A percentile compares a stretch with the other conserved stretches of the same genome.
phyloP scores from a whole-genome alignment of 345 rosid genomes.

The Diplotaxis tenuifolia region DNA sequence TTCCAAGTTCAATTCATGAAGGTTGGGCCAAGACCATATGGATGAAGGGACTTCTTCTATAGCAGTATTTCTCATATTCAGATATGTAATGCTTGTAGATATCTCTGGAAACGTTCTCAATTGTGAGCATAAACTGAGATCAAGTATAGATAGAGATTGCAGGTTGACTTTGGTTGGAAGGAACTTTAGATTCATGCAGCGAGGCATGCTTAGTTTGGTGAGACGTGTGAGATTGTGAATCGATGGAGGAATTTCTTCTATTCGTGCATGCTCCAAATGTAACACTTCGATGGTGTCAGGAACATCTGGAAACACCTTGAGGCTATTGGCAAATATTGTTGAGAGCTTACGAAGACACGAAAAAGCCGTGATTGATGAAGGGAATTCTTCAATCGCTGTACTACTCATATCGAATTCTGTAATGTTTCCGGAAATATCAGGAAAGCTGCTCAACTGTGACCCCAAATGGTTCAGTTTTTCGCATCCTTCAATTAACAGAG shows the following conservation, averaged over 20 bases:
- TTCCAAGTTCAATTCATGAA: not conserved
- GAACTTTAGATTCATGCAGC: not conserved
- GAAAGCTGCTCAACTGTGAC: not conserved
- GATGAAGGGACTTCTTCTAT: not conserved
- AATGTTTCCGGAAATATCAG: not conserved
- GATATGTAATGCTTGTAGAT: not conserved
- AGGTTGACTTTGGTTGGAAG: not conserved
- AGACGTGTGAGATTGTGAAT: not conserved
- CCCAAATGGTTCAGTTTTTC: not conserved
- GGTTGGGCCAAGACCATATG: not conserved
- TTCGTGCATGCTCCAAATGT: not conserved
- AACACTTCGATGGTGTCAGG: not conserved
- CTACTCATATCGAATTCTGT: not conserved
- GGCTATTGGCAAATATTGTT: not conserved
- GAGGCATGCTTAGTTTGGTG: not conserved
- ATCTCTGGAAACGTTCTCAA: not conserved
- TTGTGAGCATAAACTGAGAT: not conserved
- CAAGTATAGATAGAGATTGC: not conserved
- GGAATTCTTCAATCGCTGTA: not conserved
- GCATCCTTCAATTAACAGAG: not conserved
- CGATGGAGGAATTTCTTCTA: not conserved
- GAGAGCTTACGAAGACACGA: not conserved
- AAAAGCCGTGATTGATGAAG: not conserved
- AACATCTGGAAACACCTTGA: not conserved
- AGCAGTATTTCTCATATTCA: not conserved